Evolutionary conservation across 768 basidiomycete genomes (phyloP).

Genomic region (Mycena vulgaris): DNA sequence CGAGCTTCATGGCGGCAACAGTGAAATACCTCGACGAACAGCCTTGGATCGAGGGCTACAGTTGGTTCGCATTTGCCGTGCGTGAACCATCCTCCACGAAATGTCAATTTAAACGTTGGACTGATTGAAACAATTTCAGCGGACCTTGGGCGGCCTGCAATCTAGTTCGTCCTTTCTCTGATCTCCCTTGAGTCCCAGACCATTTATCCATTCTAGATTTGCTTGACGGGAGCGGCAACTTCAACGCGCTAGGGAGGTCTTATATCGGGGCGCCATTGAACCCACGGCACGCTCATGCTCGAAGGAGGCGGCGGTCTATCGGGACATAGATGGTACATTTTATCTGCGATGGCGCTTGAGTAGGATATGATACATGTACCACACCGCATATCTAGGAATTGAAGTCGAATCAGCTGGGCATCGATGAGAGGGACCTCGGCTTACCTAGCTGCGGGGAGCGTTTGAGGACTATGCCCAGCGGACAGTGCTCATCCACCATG

Average conservation of each 20-base stretch:
- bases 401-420: too few relatives aligned
- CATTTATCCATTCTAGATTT: slow-evolving; percentile 11
- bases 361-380: background rate
- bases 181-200: too few relatives aligned
- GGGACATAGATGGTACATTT: slow-evolving; percentile 28
- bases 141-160: slow-evolving; percentile 14
- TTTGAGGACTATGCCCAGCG: too few relatives aligned
- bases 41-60: slow-evolving; percentile 27
- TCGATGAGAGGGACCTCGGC: too few relatives aligned
- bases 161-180: slow-evolving; percentile 18
- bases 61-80: slow-evolving; percentile 33
- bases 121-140: slow-evolving; percentile 4
- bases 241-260: slow-evolving; percentile 21
- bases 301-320: slow-evolving; percentile 20
- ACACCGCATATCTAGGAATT: background rate
- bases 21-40: slow-evolving; percentile 21
- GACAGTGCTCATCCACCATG: slow-evolving; percentile 89
- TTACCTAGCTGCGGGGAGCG: background rate
- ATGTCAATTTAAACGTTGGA: too few relatives aligned
- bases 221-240: slow-evolving; percentile 25
- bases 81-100: background rate
- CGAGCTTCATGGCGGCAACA: slow-evolving; percentile 15
- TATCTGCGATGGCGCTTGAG: background rate
- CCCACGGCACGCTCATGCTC: slow-evolving; percentile 14
- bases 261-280: slow-evolving; percentile 11